Evolutionary conservation across 176 grass and related monocot species (phyloP), one percentile per base, ranked within the genome.

Genomic region (Bothriochloa decipiens): DNA sequence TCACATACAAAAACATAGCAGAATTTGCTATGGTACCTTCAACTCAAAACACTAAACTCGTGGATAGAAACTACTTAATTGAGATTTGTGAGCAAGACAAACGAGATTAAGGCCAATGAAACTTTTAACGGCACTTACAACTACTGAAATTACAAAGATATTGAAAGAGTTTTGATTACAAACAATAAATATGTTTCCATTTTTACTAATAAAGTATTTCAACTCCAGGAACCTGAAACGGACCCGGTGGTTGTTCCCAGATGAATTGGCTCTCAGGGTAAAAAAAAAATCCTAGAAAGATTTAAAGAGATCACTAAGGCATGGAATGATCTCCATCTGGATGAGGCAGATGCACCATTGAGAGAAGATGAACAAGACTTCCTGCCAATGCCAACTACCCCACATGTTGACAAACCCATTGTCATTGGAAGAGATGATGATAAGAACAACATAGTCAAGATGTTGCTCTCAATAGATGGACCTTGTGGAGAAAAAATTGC

Each of bases 351-450:
- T 68, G 60, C 46, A 66, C 57, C 29, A 35, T 6, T 28, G 10
- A 43, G 40, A 14, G 78, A 74, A 15, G 66, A 39, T 16, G 65
- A 43, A 6, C 15, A 35, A 42, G 26, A 68, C 8, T 58, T 78
- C 5, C 20, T 32, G 2, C 53, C 33, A 43, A 17, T 68, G 55
- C 58, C 85, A 28, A 70, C 71, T 23, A 70, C 33, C 11, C 73
- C 71, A 33, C 32, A 43, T n/a, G 4, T 74, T 10, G 61, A 76
- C 13, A 33, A 76, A 36, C 65, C 45, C 66, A 57, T 20, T 41
- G n/a, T 87, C 53, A 32, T 69, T 67, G 79, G 85, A 22, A 87
- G 85, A 82, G 71, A 69, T 16, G 71, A 68, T 11, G 85, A 87
- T 7, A 82, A 68, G 60, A 25, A 68, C 6, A 76, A 61, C 18